phyloP scores from a whole-genome alignment of 371 early-diverging fungal genomes.

The Circinella umbellata region DNA sequence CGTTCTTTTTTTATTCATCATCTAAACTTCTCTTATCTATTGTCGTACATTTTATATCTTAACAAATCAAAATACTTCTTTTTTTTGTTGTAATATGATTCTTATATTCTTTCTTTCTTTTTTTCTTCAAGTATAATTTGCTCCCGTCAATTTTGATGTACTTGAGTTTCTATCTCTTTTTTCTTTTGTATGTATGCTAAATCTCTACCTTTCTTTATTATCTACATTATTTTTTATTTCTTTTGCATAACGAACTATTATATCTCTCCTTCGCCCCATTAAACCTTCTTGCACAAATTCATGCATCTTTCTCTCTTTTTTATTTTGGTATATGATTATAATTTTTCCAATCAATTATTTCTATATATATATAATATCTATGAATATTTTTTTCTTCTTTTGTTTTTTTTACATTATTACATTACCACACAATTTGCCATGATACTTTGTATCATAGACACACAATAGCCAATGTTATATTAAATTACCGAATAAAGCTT shows the following conservation, averaged over 20 bases:
- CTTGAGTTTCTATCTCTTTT: neutral
- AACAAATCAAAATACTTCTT: neutral
- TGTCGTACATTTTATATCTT: neutral
- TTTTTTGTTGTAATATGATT: constrained; percentile 1
- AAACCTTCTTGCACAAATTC: neutral
- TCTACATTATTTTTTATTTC: neutral
- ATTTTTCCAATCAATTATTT: too few relatives aligned
- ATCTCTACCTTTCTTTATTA: neutral
- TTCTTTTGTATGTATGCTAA: neutral
- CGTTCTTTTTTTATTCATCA: too few relatives aligned
- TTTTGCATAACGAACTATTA: neutral
- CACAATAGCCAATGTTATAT: too few relatives aligned
- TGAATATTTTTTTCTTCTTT: too few relatives aligned
- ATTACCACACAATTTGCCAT: too few relatives aligned
- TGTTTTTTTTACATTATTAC: too few relatives aligned
- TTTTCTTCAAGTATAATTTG: neutral
- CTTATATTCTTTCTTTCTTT: neutral
- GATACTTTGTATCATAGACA: too few relatives aligned
- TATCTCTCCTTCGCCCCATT: neutral
- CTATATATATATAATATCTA: too few relatives aligned
- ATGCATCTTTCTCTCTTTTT: neutral
- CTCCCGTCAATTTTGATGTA: neutral
- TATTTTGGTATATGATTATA: too few relatives aligned
- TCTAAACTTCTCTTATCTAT: neutral
- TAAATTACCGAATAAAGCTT: too few relatives aligned